Base-by-base conservation (phyloP, 2,329 filamentous ascomycete genomes). In the Pseudocercospora cruenta region DNA sequence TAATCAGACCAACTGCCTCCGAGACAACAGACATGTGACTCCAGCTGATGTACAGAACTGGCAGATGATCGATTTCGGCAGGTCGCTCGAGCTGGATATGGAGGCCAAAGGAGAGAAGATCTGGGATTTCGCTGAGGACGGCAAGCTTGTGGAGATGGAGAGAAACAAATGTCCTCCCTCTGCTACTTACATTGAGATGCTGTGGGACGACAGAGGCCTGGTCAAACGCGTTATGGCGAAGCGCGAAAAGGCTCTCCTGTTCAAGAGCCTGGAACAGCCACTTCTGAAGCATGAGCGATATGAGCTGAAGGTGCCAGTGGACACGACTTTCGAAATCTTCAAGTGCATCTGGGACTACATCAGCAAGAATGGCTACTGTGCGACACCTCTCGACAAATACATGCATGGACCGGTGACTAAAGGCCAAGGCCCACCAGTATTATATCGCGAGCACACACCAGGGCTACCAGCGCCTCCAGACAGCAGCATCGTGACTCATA, bases 111-210 rank as follows among this genome's bases (percentile, higher is more conserved):
- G 80, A 64, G 69, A 73, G 49, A 76, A 75, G 4, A 74, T 80
- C 22, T 74, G 75, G 54, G 71, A 79, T 28, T 76, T 77, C 63
- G 74, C 73, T 49, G 64, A 67, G 1, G 71, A 74, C 21, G 71
- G 74, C 45, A 68, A 74, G 19, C 71, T 81, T 10, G 72, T 72
- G 31, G 69, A 73, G 22, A 67, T 75, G 12, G 70, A 72, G 12
- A 73, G 80, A 21, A 70, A 73, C 5, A 67, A 70, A 28, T 70
- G 71, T 6, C 59, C 61, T 21, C 74, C 78, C 2, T 77, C 77
- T 8, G 62, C 68, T 1, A 73, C 77, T 4, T 78, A 77, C 26
- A 72, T 78, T 21, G 79, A 81, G 66, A 74, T 81, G 51, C 62
- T 81, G 39, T 79, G 75, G 72, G 68, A 76, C 4, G 74, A 75